Evolutionary conservation across 176 grass and related monocot genomes (phyloP), one percentile per base, ranked within the genome.

Genomic region (Carex cristatella): DNA sequence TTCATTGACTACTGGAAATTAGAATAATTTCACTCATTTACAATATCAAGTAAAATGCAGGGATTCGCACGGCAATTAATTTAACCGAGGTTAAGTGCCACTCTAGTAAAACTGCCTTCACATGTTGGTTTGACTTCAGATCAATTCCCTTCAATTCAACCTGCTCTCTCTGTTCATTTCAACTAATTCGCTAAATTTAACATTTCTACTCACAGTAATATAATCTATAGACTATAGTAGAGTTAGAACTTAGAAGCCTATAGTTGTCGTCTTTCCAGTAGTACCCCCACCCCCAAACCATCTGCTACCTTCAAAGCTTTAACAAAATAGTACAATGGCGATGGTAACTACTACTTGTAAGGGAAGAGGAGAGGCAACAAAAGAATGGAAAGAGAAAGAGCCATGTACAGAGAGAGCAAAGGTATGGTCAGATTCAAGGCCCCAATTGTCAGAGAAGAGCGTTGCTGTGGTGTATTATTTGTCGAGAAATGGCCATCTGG

Each of bases 401-500:
- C 60, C 68, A 63, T 93, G 87, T 81, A 79, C 89, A 16, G 95
- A 91, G 54, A 64, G 82, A 84, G 76, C 35, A 30, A 79, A 89
- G 69, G 80, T 84, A 28, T 79, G 67, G 33, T 67, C 84, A 62
- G 87, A 88, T 35, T 66, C 83, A n/a, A 86, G 53, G 54, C 66
- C 46, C 4, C 15, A 10, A 46, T 35, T 37, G 38, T 56, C 81
- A 0, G 86, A 83, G 79, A 86, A 81, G 44, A 92, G 86, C 55
- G 95, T 86, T 0, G 42, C 86, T 30, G 95, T 98, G 80, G 95
- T 98, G 63, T 98, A 98, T 86, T 98, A 94, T 81, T 87, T 98
- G 72, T 86, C 95, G 2, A 85, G 91, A 87, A 94, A 91, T 84
- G 91, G 92, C 0, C 91, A 93, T 71, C 85, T 98, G 18, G 95